Conservation (phyloP, 2,329 filamentous ascomycete species). For the Aciculosporium take region DNA sequence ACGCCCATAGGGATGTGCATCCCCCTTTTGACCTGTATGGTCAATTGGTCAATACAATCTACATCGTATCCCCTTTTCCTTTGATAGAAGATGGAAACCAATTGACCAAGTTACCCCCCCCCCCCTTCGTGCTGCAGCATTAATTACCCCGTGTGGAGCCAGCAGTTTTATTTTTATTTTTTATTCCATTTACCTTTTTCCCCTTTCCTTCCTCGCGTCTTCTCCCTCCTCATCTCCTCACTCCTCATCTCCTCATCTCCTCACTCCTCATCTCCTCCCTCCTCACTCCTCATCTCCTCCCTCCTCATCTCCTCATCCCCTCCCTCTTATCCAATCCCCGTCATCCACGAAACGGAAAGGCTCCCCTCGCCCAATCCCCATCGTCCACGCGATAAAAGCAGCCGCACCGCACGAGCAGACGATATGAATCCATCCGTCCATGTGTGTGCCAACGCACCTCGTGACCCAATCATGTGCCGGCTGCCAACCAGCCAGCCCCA, state of each 20-base stretch:
- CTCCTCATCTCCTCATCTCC: neutral
- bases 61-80: too few relatives aligned
- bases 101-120: too few relatives aligned
- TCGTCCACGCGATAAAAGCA: slow-evolving; percentile 15
- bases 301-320: neutral
- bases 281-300: neutral
- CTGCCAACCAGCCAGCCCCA: neutral
- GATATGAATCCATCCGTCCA: too few relatives aligned
- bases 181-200: too few relatives aligned
- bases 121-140: too few relatives aligned
- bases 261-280: neutral
- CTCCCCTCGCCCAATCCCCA: slow-evolving; percentile 12
- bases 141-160: too few relatives aligned
- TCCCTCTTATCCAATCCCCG: slow-evolving; percentile 9
- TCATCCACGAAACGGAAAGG: slow-evolving; percentile 9
- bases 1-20: too few relatives aligned
- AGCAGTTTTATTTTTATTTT: too few relatives aligned
- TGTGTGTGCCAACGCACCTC: slow-evolving; percentile 13
- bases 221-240: neutral
- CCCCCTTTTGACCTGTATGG: too few relatives aligned
- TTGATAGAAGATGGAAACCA: too few relatives aligned
- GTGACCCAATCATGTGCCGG: slow-evolving; percentile 15
- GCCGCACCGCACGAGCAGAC: slow-evolving; percentile 11
- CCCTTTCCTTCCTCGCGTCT: too few relatives aligned
- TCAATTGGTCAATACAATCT: too few relatives aligned